These are phyloP conservation scores for Sarocladium oryzae DNA, from an alignment of 2,329 filamentous ascomycete species.

Conservation along the genomic window DNA sequence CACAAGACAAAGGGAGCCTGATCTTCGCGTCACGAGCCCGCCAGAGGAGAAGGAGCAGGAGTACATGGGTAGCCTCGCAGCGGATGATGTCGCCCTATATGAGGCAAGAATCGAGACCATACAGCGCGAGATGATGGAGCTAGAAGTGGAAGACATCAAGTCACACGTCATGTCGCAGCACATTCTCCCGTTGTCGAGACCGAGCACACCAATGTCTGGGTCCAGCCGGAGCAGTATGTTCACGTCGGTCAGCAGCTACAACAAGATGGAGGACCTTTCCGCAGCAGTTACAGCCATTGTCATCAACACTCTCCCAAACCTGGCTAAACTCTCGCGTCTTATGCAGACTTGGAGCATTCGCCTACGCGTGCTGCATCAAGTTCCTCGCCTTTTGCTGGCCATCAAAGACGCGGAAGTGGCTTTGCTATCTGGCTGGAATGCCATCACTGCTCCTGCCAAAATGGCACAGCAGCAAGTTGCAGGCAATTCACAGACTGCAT, in stretches of 20 bases:
- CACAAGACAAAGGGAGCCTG: conserved; percentile 33
- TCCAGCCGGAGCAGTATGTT: conserved; percentile 25
- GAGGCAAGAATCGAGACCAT: conserved; percentile 72
- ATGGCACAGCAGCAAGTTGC: conserved; percentile 11
- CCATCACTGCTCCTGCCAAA: conserved; percentile 34
- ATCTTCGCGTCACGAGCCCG: conserved; percentile 14
- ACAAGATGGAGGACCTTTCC: conserved; percentile 79
- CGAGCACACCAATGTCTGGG: conserved; percentile 28
- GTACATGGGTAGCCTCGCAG: conserved; percentile 67
- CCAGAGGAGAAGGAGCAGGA: conserved; percentile 18
- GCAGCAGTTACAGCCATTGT: conserved; percentile 88
- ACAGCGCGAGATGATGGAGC: conserved; percentile 56
- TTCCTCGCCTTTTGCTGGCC: conserved; percentile 61
- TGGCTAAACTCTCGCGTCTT: conserved; percentile 67
- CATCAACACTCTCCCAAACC: conserved; percentile 76
- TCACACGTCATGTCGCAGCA: conserved; percentile 78
- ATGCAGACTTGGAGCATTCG: conserved; percentile 74
- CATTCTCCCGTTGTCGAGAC: conserved; percentile 47
- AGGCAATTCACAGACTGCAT: not conserved
- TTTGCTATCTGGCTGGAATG: conserved; percentile 60
- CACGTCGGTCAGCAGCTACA: conserved; percentile 48
- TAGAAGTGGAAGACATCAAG: conserved; percentile 84
- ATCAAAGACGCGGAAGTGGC: conserved; percentile 62
- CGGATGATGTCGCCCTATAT: conserved; percentile 58
- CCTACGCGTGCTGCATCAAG: conserved; percentile 64